Percentiles rank a stretch among this genome's conserved stretches.
phyloP scores from a whole-genome alignment of 2,329 filamentous ascomycete species.

The Colletotrichum truncatum region DNA sequence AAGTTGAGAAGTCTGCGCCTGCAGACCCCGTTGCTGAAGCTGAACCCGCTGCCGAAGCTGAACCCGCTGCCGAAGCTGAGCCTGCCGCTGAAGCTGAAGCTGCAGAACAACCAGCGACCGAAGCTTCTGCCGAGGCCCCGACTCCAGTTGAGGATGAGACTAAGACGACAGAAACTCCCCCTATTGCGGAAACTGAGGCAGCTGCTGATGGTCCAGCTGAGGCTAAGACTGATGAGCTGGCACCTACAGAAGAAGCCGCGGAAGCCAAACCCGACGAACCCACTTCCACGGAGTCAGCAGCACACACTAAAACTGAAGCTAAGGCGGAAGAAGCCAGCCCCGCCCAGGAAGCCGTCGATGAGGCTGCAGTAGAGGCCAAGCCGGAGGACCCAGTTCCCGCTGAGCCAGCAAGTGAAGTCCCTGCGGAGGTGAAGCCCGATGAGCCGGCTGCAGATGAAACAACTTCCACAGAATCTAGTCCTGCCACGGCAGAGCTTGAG shows the following conservation, averaged over 20 bases:
- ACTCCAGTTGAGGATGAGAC: conserved; percentile 2
- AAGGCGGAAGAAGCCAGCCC: background rate
- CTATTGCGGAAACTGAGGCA: no score
- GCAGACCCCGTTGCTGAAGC: no score
- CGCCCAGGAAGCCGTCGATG: background rate
- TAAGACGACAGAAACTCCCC: no score
- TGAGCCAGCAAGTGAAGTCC: background rate
- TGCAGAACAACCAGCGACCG: no score
- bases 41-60: background rate
- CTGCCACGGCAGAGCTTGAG: background rate
- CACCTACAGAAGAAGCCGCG: conserved; percentile 14
- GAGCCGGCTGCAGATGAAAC: background rate
- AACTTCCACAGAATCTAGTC: background rate
- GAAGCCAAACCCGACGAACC: conserved; percentile 22
- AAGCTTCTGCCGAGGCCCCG: background rate
- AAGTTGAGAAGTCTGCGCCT: no score
- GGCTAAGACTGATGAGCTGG: background rate
- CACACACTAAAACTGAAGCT: no score
- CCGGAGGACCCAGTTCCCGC: background rate
- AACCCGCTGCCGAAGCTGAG: conserved; percentile 45
- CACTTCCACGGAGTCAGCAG: background rate
- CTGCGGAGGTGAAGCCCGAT: background rate
- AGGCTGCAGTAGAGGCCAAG: background rate
- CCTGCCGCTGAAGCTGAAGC: no score
- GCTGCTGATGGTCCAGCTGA: background rate